Percentiles rank a stretch among this genome's conserved stretches.
Evolutionary conservation across 129 eudicot genomes (phyloP).

Genomic region (Chrysanthemum seticuspe): DNA sequence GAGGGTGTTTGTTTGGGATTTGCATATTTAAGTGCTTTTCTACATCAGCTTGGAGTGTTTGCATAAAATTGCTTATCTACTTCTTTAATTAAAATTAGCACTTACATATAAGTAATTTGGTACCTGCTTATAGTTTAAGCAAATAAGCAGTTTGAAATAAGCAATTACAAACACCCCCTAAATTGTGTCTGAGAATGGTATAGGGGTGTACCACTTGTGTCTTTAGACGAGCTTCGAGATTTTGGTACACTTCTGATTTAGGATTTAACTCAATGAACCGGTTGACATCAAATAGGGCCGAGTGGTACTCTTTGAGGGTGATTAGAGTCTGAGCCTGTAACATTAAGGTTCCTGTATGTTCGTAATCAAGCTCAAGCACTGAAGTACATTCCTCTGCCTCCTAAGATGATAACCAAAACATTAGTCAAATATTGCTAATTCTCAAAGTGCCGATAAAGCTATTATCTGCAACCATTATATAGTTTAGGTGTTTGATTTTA

Average conservation of each 20-base stretch:
- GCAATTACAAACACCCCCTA: not conserved
- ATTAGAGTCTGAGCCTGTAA: conserved; percentile 94
- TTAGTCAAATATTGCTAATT: not conserved
- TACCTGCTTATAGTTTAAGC: too few relatives aligned
- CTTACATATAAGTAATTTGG: not conserved
- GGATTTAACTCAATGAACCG: conserved; percentile 87
- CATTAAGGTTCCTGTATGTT: conserved; percentile 96
- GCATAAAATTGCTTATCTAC: too few relatives aligned
- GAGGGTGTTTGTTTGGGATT: not conserved
- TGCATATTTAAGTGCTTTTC: too few relatives aligned
- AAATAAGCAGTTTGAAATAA: not conserved
- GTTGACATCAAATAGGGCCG: conserved; percentile 91
- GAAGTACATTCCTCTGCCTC: conserved; percentile 92
- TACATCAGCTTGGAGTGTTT: too few relatives aligned
- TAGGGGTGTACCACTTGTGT: conserved; percentile 75
- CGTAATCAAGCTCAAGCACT: conserved; percentile 89
- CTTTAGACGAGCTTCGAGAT: conserved; percentile 83
- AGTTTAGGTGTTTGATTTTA: not conserved
- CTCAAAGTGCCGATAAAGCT: not conserved
- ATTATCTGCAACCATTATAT: not conserved
- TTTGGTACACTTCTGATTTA: conserved; percentile 80
- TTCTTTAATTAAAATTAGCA: too few relatives aligned
- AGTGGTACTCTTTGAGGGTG: conserved; percentile 85
- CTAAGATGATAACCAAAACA: conserved; percentile 37
- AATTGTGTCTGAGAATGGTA: not conserved